Conservation (phyloP, 139 green algal species). For the Micractinium sp. region DNA sequence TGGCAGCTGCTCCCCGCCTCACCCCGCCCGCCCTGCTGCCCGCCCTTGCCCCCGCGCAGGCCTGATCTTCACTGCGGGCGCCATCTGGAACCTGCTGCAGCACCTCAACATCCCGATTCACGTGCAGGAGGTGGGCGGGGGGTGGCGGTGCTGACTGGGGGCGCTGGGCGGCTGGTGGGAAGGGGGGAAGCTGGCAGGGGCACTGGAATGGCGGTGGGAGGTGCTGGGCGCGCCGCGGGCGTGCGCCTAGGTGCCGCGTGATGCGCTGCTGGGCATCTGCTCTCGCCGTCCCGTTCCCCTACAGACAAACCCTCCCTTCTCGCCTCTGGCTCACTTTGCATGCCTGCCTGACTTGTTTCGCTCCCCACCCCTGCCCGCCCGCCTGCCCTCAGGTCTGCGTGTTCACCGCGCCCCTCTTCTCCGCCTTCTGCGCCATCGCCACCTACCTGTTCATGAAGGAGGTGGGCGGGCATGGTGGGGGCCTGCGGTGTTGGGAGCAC, state of each 20-base stretch:
- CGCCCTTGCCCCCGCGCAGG: constrained; percentile 51
- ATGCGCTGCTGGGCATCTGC: neutral
- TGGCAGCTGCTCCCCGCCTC: neutral
- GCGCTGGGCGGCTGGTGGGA: neutral
- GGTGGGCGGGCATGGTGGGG: constrained; percentile 34
- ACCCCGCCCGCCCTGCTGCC: neutral
- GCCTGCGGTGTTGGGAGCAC: neutral
- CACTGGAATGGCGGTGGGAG: neutral
- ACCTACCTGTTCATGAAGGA: constrained; percentile 89
- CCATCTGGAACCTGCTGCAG: constrained; percentile 90
- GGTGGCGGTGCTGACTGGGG: neutral
- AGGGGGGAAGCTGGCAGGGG: neutral
- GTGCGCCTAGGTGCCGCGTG: neutral
- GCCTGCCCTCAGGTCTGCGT: constrained; percentile 84
- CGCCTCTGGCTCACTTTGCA: neutral
- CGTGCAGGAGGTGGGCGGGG: constrained; percentile 94
- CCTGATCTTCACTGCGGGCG: constrained; percentile 91
- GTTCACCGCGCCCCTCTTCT: constrained; percentile 95
- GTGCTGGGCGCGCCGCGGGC: neutral
- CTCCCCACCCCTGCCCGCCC: neutral
- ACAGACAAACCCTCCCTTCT: neutral
- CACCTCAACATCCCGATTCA: constrained; percentile 90
- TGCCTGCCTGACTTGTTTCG: neutral
- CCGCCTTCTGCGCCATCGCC: constrained; percentile 82
- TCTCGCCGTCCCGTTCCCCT: neutral